Evolutionary conservation across 2,329 filamentous ascomycete species (phyloP), one percentile per base, ranked within the genome.

Genomic region (Aspergillus sp.): DNA sequence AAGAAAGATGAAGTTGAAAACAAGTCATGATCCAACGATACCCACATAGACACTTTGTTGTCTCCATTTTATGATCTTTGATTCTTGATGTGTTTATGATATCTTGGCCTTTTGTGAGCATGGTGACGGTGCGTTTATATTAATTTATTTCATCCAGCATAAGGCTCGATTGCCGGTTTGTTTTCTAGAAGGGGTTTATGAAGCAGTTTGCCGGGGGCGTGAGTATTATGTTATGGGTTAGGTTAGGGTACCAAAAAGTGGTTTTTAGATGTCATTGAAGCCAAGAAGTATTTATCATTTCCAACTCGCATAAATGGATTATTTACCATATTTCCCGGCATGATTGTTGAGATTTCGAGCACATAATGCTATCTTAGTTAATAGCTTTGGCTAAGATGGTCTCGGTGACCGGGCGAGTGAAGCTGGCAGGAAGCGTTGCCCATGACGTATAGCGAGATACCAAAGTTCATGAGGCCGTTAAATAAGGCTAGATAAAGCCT

Each of bases 21-120:
- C 59, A 62, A 68, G 62, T 66, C 66, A 61, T 70, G 58, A 71
- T 62, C 30, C 36, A 18, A 49, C 32, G 58, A 57, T 57, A 66
- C 57, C 59, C 56, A 53, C 55, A 39, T 43, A 54, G 42, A 57
- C 51, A 38, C 42, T 41, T 47, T 56, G 45, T 51, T 58, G 57
- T 54, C 41, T 59, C 57, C 47, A 48, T 60, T 30, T 60, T 62
- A 64, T 56, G 65, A 62, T 57, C 39, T 56, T 68, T 57, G 48
- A 56, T 62, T 62, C 62, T 61, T 63, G 64, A 63, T 59, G 57
- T 66, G 47, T 44, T 52, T 64, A 66, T 61, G 63, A 61, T 57
- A 32, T 61, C 32, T 57, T 57, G 59, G 24, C 39, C 13, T 18
- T 53, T 39, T 45, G 32, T 55, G 38, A 53, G 55, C 55, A 55